Base-by-base conservation (phyloP, 2,329 filamentous ascomycete species). In the Metarhizium anisopliae region DNA sequence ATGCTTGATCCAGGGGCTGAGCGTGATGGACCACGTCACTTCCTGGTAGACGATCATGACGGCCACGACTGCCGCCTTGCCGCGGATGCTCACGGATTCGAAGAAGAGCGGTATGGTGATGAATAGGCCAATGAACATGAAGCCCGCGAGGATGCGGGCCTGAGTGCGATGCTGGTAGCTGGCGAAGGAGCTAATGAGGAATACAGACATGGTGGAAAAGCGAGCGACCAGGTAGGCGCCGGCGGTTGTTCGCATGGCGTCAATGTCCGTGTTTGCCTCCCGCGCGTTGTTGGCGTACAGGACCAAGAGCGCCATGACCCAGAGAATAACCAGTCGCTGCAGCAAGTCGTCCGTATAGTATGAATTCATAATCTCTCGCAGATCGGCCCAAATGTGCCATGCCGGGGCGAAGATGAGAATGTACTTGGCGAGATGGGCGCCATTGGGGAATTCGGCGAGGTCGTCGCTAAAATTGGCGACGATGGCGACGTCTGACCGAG, bases 341-440 rank as follows among this genome's bases (percentile, higher is more conserved):
- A 70, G 58, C 20, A 79, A 61, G 59, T 79, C 77, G 58, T 79
- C 76, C 53, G 74, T 77, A 63, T 78, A 78, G 64, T 76, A 79
- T 7, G 73, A 75, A 63, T 79, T 79, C 74, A 78, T 78, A 55
- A 78, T 66, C 63, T 78, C 76, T 58, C 75, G 72, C 18, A 77
- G 66, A 58, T 79, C 76, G 45, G 68, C 70, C 76, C 76, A 78
- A 51, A 78, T 73, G 57, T 78, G 72, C 75, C 75, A 78, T 55
- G 75, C 74, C 10, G 74, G 74, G 7, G 74, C 68, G 42, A 77
- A 74, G 42, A 77, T 74, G 49, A 78, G 69, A 32, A 78, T 68
- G 61, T 77, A 78, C 63, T 78, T 77, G 53, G 72, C 72, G 5
- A 78, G 67, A 38, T 73, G 70, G 20, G 64, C 63, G 25, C 74